phyloP scores from a whole-genome alignment of 2,329 filamentous ascomycete species.

The Tolypocladium tropicale region DNA sequence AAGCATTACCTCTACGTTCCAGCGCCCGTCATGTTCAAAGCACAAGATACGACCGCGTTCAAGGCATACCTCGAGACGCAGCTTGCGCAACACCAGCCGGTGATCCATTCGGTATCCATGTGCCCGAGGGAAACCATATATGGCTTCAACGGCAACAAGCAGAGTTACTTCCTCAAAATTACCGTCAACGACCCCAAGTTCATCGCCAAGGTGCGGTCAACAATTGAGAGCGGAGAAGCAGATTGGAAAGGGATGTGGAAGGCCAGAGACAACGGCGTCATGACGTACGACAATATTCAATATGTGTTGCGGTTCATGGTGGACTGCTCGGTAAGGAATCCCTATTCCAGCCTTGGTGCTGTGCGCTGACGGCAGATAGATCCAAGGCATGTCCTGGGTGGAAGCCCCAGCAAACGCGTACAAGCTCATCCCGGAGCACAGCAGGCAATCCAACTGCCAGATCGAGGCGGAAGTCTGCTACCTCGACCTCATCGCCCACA shows the following conservation, averaged over 20 bases:
- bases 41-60: slow-evolving; percentile 68
- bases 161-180: slow-evolving; percentile 88
- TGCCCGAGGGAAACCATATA: slow-evolving; percentile 85
- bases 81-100: slow-evolving; percentile 60
- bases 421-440: slow-evolving; percentile 52
- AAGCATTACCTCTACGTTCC: slow-evolving; percentile 92
- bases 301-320: slow-evolving; percentile 97
- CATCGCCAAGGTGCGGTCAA: slow-evolving; percentile 64
- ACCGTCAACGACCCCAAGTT: slow-evolving; percentile 82
- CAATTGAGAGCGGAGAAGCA: slow-evolving; percentile 64
- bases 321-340: slow-evolving; percentile 63
- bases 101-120: slow-evolving; percentile 73
- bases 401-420: slow-evolving; percentile 70
- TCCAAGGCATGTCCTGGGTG: slow-evolving; percentile 96
- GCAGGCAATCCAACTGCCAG: slow-evolving; percentile 85
- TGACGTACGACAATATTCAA: slow-evolving; percentile 93
- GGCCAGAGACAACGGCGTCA: slow-evolving; percentile 54
- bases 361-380: slow-evolving; percentile 31
- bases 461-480: slow-evolving; percentile 87
- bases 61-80: slow-evolving; percentile 71
- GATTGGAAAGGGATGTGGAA: slow-evolving; percentile 94
- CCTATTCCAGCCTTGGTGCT: neutral
- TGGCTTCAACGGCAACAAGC: slow-evolving; percentile 85
- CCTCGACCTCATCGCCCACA: slow-evolving; percentile 73
- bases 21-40: slow-evolving; percentile 72